Conservation (phyloP, 2,329 filamentous ascomycete species). For the Xylaria sp. region DNA sequence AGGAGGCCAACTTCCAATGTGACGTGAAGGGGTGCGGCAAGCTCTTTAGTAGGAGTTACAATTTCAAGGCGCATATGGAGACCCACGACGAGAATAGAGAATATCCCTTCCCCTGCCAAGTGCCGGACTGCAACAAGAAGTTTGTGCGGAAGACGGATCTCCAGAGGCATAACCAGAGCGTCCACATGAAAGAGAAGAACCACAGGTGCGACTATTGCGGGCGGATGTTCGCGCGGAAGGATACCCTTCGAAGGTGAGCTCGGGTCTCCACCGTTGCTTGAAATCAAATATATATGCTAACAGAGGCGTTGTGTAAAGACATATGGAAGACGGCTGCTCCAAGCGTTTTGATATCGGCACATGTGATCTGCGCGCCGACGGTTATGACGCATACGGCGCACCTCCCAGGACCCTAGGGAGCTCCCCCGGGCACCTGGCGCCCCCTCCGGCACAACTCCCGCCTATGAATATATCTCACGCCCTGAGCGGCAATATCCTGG, state of each 20-base stretch:
- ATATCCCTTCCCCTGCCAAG: constrained; percentile 70
- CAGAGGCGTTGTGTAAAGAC: constrained; percentile 50
- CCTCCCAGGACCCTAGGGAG: constrained; percentile 29
- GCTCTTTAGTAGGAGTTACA: constrained; percentile 81
- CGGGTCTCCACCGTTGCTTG: constrained; percentile 1
- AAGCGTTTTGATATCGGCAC: constrained; percentile 64
- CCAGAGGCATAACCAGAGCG: constrained; percentile 62
- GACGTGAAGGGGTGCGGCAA: constrained; percentile 70
- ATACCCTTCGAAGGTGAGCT: constrained; percentile 76
- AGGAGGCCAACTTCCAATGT: constrained; percentile 74
- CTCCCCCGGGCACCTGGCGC: constrained; percentile 29
- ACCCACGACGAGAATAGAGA: constrained; percentile 76
- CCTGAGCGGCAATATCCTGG: constrained; percentile 22
- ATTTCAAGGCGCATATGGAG: constrained; percentile 84
- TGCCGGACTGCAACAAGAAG: constrained; percentile 68
- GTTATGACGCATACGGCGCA: constrained; percentile 30
- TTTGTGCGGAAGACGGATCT: constrained; percentile 87
- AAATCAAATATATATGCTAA: constrained; percentile 4
- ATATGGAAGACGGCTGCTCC: constrained; percentile 76
- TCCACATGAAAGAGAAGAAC: constrained; percentile 74
- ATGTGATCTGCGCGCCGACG: constrained; percentile 45
- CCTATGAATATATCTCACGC: constrained; percentile 32
- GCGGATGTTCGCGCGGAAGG: constrained; percentile 75
- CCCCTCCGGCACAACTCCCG: constrained; percentile 31
- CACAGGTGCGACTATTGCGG: constrained; percentile 73